Evolutionary conservation across 306 rosid genomes (phyloP).

Genomic region (Inga leiocalycina): DNA sequence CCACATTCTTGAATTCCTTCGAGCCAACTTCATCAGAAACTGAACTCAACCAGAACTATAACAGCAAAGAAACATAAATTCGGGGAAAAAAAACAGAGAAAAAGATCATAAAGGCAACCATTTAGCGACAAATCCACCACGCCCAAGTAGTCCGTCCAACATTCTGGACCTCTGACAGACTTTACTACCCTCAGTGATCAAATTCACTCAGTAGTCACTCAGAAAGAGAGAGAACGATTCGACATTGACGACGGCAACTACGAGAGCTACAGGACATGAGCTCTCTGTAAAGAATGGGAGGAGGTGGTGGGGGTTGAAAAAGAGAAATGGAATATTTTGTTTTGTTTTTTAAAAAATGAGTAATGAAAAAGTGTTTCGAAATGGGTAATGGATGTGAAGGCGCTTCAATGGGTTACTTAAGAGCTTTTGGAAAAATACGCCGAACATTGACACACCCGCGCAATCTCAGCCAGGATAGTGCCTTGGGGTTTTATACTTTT

Average conservation of each 20-base stretch:
- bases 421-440: background rate
- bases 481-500: slow-evolving; percentile 13
- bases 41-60: background rate
- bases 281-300: background rate
- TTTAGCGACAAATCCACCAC: slow-evolving; percentile 74
- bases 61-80: background rate
- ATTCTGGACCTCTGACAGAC: slow-evolving; percentile 37
- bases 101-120: slow-evolving; percentile 52
- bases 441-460: background rate
- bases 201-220: slow-evolving; percentile 41
- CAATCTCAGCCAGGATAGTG: slow-evolving; percentile 25
- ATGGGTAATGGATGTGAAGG: background rate
- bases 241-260: slow-evolving; percentile 23
- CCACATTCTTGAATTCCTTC: slow-evolving; percentile 1
- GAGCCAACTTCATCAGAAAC: slow-evolving; percentile 11
- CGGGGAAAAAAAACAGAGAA: background rate
- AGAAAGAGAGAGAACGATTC: slow-evolving; percentile 22
- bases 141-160: slow-evolving; percentile 78
- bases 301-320: background rate
- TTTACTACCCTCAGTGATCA: slow-evolving; percentile 29
- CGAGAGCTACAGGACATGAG: slow-evolving; percentile 12
- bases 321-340: background rate
- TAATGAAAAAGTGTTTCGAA: background rate
- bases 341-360: too few species aligned
- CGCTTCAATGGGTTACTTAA: background rate